phyloP scores from a whole-genome alignment of 768 basidiomycete species.

The Candolleomyces aberdarensis region DNA sequence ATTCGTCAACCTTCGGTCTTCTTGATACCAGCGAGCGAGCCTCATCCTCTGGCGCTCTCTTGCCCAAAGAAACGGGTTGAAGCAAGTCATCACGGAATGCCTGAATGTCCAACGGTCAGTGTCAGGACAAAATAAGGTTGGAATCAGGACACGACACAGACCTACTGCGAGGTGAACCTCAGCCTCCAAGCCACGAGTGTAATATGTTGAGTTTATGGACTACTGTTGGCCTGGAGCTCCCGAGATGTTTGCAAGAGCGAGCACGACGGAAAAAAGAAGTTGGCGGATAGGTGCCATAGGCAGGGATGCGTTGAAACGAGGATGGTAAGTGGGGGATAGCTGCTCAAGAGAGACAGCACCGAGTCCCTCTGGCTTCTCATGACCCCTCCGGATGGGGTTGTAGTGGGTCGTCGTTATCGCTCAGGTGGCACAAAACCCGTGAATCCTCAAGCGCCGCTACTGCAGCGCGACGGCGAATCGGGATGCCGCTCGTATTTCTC shows the following conservation, averaged over 20 bases:
- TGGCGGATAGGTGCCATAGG: not conserved
- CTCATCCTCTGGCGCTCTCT: conserved; percentile 19
- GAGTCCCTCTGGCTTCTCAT: too few species aligned
- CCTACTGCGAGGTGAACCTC: conserved; percentile 34
- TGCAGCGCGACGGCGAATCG: too few species aligned
- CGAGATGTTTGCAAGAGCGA: conserved; percentile 26
- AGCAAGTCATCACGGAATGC: conserved; percentile 28
- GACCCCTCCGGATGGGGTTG: too few species aligned
- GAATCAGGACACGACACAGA: conserved; percentile 3
- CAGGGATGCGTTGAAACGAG: not conserved
- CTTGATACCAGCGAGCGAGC: conserved; percentile 22
- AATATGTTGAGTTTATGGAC: conserved; percentile 19
- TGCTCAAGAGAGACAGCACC: not conserved
- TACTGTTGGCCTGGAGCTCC: not conserved
- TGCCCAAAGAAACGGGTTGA: conserved; percentile 24
- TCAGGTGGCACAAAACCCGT: too few species aligned
- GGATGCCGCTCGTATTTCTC: too few species aligned
- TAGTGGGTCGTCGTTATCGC: too few species aligned
- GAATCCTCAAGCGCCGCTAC: too few species aligned
- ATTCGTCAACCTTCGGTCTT: conserved; percentile 19
- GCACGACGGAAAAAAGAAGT: conserved; percentile 24
- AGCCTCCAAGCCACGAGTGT: conserved; percentile 25
- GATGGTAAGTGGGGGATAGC: not conserved
- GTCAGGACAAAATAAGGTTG: not conserved
- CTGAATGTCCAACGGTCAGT: conserved; percentile 12